Evolutionary conservation across 257 asterid species (phyloP).

Genomic region (Primulina huaijiensis): DNA sequence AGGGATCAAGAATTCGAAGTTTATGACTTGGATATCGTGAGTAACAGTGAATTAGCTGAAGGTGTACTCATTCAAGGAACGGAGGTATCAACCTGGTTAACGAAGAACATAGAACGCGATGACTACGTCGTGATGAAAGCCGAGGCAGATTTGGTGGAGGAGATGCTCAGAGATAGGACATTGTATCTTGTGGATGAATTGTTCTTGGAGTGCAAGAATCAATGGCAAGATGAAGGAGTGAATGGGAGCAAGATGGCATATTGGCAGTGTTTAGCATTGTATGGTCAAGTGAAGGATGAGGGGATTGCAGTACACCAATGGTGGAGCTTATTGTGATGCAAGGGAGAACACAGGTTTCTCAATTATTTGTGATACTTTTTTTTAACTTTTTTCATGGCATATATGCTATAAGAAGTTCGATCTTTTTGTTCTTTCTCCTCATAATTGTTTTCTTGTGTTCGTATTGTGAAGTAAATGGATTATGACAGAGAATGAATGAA

Average conservation of each 20-base stretch:
- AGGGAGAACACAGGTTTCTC: conserved; percentile 4
- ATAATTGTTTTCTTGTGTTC: not conserved
- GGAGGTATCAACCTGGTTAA: conserved; percentile 55
- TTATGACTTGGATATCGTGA: conserved; percentile 31
- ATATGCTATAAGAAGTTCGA: not conserved
- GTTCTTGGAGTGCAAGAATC: conserved; percentile 54
- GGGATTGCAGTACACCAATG: conserved; percentile 89
- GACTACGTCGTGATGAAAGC: conserved; percentile 89
- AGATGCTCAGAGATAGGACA: conserved; percentile 42
- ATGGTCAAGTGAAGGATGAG: conserved; percentile 72
- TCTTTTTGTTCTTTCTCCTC: conserved; percentile 3
- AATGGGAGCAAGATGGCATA: conserved; percentile 57
- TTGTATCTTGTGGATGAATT: conserved; percentile 50
- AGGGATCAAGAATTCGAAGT: conserved; percentile 40
- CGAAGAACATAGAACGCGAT: conserved; percentile 43
- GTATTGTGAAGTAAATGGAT: conserved; percentile 15
- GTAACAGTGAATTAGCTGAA: conserved; percentile 3
- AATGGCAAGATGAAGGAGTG: conserved; percentile 37
- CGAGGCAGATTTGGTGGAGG: conserved; percentile 65
- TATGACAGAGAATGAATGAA: conserved; percentile 20
- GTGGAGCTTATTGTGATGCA: conserved; percentile 59
- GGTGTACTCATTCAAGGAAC: conserved; percentile 12
- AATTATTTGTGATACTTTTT: not conserved
- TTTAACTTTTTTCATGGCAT: not conserved
- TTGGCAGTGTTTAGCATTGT: conserved; percentile 81